phyloP scores from a whole-genome alignment of 2,329 filamentous ascomycete species.

The Fragosphaeria purpurea region DNA sequence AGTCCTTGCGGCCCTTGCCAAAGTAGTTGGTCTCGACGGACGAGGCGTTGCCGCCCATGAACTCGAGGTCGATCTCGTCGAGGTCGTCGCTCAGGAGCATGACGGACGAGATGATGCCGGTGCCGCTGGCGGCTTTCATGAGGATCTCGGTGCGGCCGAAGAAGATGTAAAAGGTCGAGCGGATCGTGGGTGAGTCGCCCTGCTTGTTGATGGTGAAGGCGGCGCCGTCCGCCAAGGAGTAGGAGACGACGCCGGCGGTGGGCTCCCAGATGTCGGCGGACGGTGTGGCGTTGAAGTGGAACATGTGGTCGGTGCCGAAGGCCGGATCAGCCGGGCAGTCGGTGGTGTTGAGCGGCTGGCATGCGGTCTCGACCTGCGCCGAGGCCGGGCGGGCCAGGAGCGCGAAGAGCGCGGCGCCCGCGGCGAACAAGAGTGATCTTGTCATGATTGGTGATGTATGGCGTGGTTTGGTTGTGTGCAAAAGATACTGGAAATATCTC shows the following conservation, averaged over 20 bases:
- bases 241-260: slow-evolving; percentile 55
- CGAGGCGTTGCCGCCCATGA: slow-evolving; percentile 56
- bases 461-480: no score
- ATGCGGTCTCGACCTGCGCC: slow-evolving; percentile 68
- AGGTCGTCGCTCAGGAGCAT: slow-evolving; percentile 76
- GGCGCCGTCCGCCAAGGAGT: slow-evolving; percentile 49
- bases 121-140: slow-evolving; percentile 65
- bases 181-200: slow-evolving; percentile 68
- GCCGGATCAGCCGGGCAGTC: slow-evolving; percentile 62
- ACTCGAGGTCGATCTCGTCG: slow-evolving; percentile 85
- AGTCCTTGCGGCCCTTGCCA: slow-evolving; percentile 50
- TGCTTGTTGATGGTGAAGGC: slow-evolving; percentile 60
- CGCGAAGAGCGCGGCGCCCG: slow-evolving; percentile 14
- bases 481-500: no score
- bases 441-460: slow-evolving; percentile 12
- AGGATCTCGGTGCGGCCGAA: slow-evolving; percentile 70
- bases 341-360: slow-evolving; percentile 62
- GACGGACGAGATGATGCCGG: slow-evolving; percentile 70
- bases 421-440: not conserved
- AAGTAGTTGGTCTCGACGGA: slow-evolving; percentile 67
- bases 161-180: slow-evolving; percentile 76
- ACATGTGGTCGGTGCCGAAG: slow-evolving; percentile 53
- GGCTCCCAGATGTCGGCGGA: slow-evolving; percentile 56
- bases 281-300: slow-evolving; percentile 51
- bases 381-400: slow-evolving; percentile 30